phyloP scores from a whole-genome alignment of 164 flowering plant genomes.

The Litsea cubeba region DNA sequence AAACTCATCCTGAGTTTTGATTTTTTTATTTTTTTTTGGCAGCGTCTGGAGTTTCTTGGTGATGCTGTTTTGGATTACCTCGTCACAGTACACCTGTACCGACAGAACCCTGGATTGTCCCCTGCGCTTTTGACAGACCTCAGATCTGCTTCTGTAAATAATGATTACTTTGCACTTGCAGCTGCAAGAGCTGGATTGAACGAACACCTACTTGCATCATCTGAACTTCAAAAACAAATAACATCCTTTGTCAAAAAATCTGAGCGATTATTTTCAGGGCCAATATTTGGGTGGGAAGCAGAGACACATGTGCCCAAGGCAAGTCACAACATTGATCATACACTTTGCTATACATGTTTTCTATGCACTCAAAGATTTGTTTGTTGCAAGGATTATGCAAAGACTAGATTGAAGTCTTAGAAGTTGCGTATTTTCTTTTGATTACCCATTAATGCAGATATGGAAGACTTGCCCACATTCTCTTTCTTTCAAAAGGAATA shows the following conservation, averaged over 20 bases:
- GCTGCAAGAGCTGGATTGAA: conserved; percentile 53
- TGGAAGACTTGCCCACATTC: too few relatives aligned
- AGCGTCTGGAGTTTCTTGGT: conserved; percentile 90
- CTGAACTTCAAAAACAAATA: conserved; percentile 47
- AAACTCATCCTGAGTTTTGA: neutral
- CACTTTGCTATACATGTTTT: neutral
- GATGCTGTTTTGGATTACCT: conserved; percentile 77
- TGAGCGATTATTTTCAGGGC: conserved; percentile 19
- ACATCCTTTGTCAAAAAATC: conserved; percentile 18
- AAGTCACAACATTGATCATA: conserved; percentile 1
- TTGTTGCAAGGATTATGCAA: too few relatives aligned
- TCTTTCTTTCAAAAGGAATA: too few relatives aligned
- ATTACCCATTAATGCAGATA: too few relatives aligned
- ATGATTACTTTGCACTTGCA: conserved; percentile 69
- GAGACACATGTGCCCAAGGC: conserved; percentile 64
- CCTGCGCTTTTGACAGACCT: conserved; percentile 74
- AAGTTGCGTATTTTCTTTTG: too few relatives aligned
- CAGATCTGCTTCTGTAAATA: conserved; percentile 80
- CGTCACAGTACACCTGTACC: conserved; percentile 53
- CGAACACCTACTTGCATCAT: conserved; percentile 58
- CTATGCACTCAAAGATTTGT: neutral
- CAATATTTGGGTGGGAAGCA: conserved; percentile 77
- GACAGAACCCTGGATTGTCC: conserved; percentile 55
- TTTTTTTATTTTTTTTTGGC: conserved; percentile 9
- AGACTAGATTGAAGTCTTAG: too few relatives aligned